Conservation (phyloP, 2,329 filamentous ascomycete genomes). For the Arachnopeziza araneosa region DNA sequence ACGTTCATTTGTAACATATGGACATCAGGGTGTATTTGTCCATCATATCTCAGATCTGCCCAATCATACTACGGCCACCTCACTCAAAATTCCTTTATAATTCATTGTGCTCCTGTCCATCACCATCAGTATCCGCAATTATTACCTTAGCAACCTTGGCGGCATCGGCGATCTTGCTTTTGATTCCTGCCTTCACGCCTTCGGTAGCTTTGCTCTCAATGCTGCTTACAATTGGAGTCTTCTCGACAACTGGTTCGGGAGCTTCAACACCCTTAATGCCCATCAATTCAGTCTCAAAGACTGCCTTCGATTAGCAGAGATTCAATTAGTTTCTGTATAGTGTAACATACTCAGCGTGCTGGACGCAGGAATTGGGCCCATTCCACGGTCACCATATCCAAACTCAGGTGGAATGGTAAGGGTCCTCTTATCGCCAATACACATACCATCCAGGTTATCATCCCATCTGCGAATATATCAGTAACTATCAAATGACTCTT, state of each 20-base stretch:
- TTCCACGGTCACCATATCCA: constrained; percentile 70
- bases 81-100: constrained; percentile 37
- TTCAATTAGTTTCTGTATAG: not conserved
- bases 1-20: not conserved
- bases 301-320: constrained; percentile 34
- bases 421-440: constrained; percentile 86
- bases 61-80: not conserved
- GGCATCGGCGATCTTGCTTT: constrained; percentile 44
- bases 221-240: constrained; percentile 23
- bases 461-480: constrained; percentile 62
- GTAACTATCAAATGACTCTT: not conserved
- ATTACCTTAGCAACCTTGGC: constrained; percentile 48
- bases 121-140: constrained; percentile 48
- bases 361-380: constrained; percentile 78
- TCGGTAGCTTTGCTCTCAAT: constrained; percentile 24
- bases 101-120: constrained; percentile 54
- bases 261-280: constrained; percentile 67
- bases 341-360: constrained; percentile 63
- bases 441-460: constrained; percentile 85
- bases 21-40: not conserved
- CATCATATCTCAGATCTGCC: not conserved
- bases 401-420: constrained; percentile 84
- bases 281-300: constrained; percentile 90
- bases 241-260: constrained; percentile 22
- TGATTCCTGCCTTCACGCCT: constrained; percentile 36